These are phyloP conservation scores for Tolypocladium album DNA, from an alignment of 2,329 filamentous ascomycete genomes.

Conservation along the genomic window DNA sequence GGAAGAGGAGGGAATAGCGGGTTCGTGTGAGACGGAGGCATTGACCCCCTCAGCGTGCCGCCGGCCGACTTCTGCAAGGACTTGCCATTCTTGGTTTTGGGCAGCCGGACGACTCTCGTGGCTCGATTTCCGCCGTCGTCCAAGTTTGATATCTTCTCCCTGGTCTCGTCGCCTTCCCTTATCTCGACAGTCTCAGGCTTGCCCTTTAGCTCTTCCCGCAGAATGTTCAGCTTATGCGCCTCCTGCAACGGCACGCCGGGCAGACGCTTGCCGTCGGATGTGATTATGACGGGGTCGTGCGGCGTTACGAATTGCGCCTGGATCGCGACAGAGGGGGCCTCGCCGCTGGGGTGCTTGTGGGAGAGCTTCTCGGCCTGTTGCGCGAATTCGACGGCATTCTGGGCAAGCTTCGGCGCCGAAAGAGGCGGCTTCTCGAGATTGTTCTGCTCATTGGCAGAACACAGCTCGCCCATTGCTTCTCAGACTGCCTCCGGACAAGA, in stretches of 20 bases:
- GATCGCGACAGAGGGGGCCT: constrained; percentile 36
- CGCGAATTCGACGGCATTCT: constrained; percentile 43
- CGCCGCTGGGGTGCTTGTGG: constrained; percentile 20
- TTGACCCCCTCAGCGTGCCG: constrained; percentile 32
- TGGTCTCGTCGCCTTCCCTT: constrained; percentile 12
- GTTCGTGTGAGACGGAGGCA: constrained; percentile 60
- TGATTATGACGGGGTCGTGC: constrained; percentile 61
- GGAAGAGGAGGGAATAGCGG: constrained; percentile 79
- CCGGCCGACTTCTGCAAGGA: constrained; percentile 32
- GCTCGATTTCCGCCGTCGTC: constrained; percentile 21
- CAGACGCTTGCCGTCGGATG: constrained; percentile 53
- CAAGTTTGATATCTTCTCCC: constrained; percentile 14
- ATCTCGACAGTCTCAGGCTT: constrained; percentile 15
- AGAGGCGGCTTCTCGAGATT: not conserved
- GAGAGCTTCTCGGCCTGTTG: constrained; percentile 51
- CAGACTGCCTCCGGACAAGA: not conserved
- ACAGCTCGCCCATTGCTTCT: not conserved
- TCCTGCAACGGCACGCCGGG: constrained; percentile 61
- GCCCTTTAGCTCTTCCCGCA: constrained; percentile 39
- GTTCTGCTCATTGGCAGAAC: not conserved
- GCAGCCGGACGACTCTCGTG: constrained; percentile 13
- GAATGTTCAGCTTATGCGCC: constrained; percentile 56
- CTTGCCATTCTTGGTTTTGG: constrained; percentile 19
- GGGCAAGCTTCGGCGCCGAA: constrained; percentile 11
- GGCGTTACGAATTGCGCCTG: constrained; percentile 57